Evolutionary conservation across 257 asterid species (phyloP).

Genomic region (Solanum pinnatisectum): DNA sequence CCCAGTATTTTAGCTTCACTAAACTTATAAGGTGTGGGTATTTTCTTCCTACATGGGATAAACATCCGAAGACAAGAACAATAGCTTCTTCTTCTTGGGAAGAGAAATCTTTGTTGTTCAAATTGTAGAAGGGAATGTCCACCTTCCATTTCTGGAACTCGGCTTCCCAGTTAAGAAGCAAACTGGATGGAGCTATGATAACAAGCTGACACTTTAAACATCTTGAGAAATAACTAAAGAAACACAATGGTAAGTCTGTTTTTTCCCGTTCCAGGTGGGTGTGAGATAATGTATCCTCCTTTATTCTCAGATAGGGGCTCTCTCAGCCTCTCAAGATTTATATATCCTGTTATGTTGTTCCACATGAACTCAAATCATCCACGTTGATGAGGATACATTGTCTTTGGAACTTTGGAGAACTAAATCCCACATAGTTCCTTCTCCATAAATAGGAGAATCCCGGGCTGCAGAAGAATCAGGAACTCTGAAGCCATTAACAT

Average conservation of each 20-base stretch:
- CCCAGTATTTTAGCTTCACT: background rate
- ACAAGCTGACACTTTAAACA: background rate
- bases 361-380: slow-evolving; percentile 58
- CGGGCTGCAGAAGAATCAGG: background rate
- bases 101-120: background rate
- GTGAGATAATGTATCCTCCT: background rate
- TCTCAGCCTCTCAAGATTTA: background rate
- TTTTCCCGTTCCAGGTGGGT: background rate
- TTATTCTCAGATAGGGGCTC: background rate
- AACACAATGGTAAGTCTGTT: background rate
- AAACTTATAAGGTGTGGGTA: background rate
- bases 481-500: background rate
- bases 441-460: background rate
- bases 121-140: background rate
- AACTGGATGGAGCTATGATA: background rate
- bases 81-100: too few relatives aligned
- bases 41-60: background rate
- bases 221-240: too few relatives aligned
- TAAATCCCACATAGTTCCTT: slow-evolving; percentile 43
- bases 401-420: slow-evolving; percentile 17
- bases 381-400: slow-evolving; percentile 44
- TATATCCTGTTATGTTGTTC: background rate
- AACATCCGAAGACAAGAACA: background rate
- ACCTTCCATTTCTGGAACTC: background rate
- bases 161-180: background rate